Conservation (phyloP, 2,329 filamentous ascomycete species). For the Xylaria sp. region DNA sequence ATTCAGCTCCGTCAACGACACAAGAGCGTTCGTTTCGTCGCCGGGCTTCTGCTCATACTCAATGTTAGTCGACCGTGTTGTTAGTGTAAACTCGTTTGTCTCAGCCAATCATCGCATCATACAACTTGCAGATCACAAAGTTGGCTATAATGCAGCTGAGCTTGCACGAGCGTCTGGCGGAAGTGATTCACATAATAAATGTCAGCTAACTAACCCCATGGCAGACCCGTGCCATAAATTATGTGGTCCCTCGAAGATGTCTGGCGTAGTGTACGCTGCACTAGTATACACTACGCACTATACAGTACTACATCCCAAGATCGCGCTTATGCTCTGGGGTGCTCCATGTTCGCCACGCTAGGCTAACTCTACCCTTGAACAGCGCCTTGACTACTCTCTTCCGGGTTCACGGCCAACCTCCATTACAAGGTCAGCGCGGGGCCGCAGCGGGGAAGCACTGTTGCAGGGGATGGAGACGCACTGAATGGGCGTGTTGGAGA, state of each 20-base stretch:
- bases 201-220: slow-evolving; percentile 29
- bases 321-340: slow-evolving; percentile 34
- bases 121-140: not conserved
- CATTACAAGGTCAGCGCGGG: slow-evolving; percentile 41
- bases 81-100: slow-evolving; percentile 10
- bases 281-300: slow-evolving; percentile 7
- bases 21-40: slow-evolving; percentile 17
- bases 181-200: slow-evolving; percentile 35
- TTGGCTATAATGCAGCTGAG: slow-evolving; percentile 21
- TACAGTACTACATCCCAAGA: slow-evolving; percentile 30
- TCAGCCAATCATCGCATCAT: slow-evolving; percentile 13
- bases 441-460: slow-evolving; percentile 35
- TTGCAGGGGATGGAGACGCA: slow-evolving; percentile 38
- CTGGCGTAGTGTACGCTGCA: no score
- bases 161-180: slow-evolving; percentile 24
- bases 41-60: slow-evolving; percentile 30
- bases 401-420: slow-evolving; percentile 39
- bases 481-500: slow-evolving; percentile 35
- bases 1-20: slow-evolving; percentile 27
- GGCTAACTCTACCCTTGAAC: slow-evolving; percentile 27
- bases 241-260: slow-evolving; percentile 32
- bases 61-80: slow-evolving; percentile 15
- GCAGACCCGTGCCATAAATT: slow-evolving; percentile 22
- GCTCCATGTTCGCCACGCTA: slow-evolving; percentile 39
- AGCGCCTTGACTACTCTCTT: slow-evolving; percentile 31